These are phyloP conservation scores for Ganoderma lingzhi DNA, from an alignment of 1,284 basidiomycete species.

Conservation along the genomic window DNA sequence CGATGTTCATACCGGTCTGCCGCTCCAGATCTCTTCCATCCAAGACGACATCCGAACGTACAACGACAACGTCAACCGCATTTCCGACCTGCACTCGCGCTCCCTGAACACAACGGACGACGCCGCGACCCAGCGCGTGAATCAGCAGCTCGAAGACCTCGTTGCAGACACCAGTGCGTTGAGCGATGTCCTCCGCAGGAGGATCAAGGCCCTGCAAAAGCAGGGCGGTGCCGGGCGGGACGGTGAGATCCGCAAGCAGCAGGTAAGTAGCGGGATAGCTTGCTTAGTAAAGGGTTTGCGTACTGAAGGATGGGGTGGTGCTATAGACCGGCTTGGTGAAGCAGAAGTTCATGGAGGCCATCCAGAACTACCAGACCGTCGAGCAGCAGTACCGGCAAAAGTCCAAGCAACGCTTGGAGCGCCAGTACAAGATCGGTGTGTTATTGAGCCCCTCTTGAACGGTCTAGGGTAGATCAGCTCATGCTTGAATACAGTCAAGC, in stretches of 20 bases:
- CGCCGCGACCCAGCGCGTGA: conserved; percentile 65
- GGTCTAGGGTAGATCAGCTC: conserved; percentile 4
- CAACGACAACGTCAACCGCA: conserved; percentile 74
- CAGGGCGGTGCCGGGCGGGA: conserved; percentile 78
- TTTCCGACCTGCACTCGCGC: conserved; percentile 77
- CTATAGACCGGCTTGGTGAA: conserved; percentile 77
- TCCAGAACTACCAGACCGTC: conserved; percentile 88
- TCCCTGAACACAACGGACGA: conserved; percentile 85
- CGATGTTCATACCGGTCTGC: neutral
- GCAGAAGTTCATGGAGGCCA: conserved; percentile 86
- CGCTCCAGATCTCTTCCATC: conserved; percentile 65
- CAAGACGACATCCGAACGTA: conserved; percentile 77
- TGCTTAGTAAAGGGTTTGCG: conserved; percentile 43
- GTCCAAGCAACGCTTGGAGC: conserved; percentile 94
- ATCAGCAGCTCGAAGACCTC: conserved; percentile 74
- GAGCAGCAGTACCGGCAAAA: conserved; percentile 94
- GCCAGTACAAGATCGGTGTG: conserved; percentile 94
- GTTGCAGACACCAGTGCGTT: conserved; percentile 82
- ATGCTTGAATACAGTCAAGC: conserved; percentile 74
- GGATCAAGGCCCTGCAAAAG: conserved; percentile 82
- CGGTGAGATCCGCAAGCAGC: conserved; percentile 83
- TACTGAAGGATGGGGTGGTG: neutral
- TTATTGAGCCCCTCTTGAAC: conserved; percentile 20
- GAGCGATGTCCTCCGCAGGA: conserved; percentile 77
- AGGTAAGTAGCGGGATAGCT: conserved; percentile 57